phyloP scores from a whole-genome alignment of 345 rosid genomes.

The Gossypium australe region DNA sequence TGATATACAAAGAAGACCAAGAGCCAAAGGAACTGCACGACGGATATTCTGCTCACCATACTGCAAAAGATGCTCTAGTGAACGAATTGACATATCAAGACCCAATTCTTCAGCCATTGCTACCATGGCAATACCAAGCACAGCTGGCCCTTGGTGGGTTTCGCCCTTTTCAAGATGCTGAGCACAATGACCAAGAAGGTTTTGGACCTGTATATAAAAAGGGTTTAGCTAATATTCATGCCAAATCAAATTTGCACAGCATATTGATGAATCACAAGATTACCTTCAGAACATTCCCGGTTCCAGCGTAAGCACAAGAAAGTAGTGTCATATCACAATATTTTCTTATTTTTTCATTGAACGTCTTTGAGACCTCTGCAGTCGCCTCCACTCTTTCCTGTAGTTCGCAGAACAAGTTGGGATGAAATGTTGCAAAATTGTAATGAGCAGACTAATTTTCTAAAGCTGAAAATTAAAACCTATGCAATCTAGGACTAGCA shows the following conservation, averaged over 20 bases:
- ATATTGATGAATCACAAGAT: conserved; percentile 16
- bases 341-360: conserved; percentile 85
- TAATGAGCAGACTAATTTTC: not conserved
- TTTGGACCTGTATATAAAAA: conserved; percentile 58
- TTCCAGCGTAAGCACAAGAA: conserved; percentile 97
- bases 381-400: conserved; percentile 95
- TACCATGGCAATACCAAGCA: conserved; percentile 92
- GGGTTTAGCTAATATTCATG: not conserved
- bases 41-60: conserved; percentile 90
- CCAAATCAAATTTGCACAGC: not conserved
- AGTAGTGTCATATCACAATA: conserved; percentile 85
- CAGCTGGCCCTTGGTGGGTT: conserved; percentile 92
- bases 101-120: conserved; percentile 99
- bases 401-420: conserved; percentile 18
- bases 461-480: not conserved
- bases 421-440: not conserved
- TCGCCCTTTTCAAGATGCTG: conserved; percentile 86
- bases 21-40: conserved; percentile 91
- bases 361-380: conserved; percentile 88
- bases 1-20: conserved; percentile 93
- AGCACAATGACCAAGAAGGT: conserved; percentile 80
- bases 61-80: conserved; percentile 87
- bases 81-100: conserved; percentile 92
- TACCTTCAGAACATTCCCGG: conserved; percentile 97
- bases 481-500: not conserved